phyloP scores from a whole-genome alignment of 176 grass and related monocot genomes.

The Cocos nucifera region DNA sequence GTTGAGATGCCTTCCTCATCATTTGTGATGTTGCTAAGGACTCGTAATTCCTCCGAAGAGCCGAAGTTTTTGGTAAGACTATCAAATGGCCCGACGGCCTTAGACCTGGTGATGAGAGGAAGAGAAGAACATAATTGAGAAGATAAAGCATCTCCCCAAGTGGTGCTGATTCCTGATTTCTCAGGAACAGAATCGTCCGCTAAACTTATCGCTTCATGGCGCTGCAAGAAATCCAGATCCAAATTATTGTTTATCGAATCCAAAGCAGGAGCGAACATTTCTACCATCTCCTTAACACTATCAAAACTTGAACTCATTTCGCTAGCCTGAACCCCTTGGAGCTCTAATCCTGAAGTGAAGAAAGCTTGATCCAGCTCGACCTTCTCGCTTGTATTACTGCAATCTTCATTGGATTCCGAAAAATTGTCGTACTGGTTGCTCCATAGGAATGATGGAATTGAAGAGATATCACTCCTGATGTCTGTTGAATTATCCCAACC shows the following conservation, averaged over 20 bases:
- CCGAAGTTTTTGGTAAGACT: slow-evolving; percentile 8
- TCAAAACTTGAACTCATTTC: slow-evolving; percentile 2
- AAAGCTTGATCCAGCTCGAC: slow-evolving; percentile 14
- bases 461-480: slow-evolving; percentile 14
- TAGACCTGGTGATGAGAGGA: slow-evolving; percentile 5
- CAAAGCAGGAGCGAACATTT: slow-evolving; percentile 13
- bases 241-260: slow-evolving; percentile 10
- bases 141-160: slow-evolving; percentile 16
- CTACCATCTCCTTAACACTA: slow-evolving; percentile 11
- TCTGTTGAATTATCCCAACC: slow-evolving; percentile 20
- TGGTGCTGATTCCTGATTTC: background rate
- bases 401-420: slow-evolving; percentile 23
- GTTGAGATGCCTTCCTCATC: background rate
- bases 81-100: background rate
- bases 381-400: slow-evolving; percentile 5
- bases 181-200: background rate
- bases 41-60: background rate
- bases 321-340: slow-evolving; percentile 15
- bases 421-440: slow-evolving; percentile 28
- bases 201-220: slow-evolving; percentile 5
- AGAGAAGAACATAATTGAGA: slow-evolving; percentile 19
- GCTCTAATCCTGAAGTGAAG: background rate
- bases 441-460: slow-evolving; percentile 16
- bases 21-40: background rate
- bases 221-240: slow-evolving; percentile 23